Evolutionary conservation across 495 filamentous ascomycete genomes (phyloP), one percentile per base, ranked within the genome.

Genomic region (Stereocaulon alpinum): DNA sequence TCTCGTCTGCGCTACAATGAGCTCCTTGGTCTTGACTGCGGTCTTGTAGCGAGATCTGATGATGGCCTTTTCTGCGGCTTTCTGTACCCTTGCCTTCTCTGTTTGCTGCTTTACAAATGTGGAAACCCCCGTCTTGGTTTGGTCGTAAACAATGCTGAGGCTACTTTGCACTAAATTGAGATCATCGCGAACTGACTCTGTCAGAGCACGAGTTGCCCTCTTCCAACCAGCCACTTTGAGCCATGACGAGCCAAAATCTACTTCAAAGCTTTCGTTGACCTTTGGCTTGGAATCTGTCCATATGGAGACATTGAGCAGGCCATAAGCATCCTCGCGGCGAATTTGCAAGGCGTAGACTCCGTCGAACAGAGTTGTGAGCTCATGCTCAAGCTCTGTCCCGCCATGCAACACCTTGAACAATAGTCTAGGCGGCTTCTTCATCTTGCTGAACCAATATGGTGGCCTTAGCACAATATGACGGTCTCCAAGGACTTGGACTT

Each of bases 221-320:
- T 76, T 80, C 80, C 82, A 84, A 20, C 76, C 77, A 43, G 73
- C 73, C 60, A 82, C 70, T 63, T 81, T 82, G 55, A 83, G 67
- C 81, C 82, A 85, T 17, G 78, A 78, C 2, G 75, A 79, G n/a
- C 83, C 82, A 63, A 86, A 80, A 63, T 83, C 81, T 44, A 84
- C 69, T 27, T 74, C 66, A 17, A 80, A 76, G 14, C 66, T 77
- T 67, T 86, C 75, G n/a, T 75, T 71, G 42, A 80, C 58, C n/a
- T 72, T 67, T 6, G 78, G 74, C 63, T 75, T 81, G 12, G 78
- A 74, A 54, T 72, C 69, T 34, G 80, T 76, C 64, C 71, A 75
- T 41, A 86, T 72, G 12, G 75, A 79, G 50, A 86, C 73, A 56
- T 83, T 78, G 61, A 86, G 66, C 55, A 75, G 48, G 6, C 83